phyloP scores from a whole-genome alignment of 2,329 filamentous ascomycete genomes.

The Apiospora sp. region DNA sequence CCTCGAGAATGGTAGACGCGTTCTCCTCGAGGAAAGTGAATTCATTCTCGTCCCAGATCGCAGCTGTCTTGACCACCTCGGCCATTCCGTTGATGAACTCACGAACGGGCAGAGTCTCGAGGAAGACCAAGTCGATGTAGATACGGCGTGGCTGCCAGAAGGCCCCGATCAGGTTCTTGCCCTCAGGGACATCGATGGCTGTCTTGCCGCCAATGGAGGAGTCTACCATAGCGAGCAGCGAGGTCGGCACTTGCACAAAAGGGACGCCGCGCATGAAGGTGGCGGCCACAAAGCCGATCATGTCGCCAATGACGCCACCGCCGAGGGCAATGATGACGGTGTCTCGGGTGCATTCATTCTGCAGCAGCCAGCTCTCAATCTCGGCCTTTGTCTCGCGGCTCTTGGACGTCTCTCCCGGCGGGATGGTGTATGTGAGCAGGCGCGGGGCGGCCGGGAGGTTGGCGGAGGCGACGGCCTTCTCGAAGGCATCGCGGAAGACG shows the following conservation, averaged over 20 bases:
- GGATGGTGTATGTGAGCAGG: slow-evolving; percentile 80
- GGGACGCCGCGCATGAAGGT: slow-evolving; percentile 98
- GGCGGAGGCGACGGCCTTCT: slow-evolving; percentile 48
- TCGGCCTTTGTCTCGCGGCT: slow-evolving; percentile 91
- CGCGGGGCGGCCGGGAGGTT: slow-evolving; percentile 43
- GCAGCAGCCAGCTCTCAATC: slow-evolving; percentile 97
- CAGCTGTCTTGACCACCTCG: slow-evolving; percentile 96
- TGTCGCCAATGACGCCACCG: slow-evolving; percentile 95
- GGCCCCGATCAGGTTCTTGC: slow-evolving; percentile 94
- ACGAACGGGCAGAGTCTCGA: slow-evolving; percentile 87
- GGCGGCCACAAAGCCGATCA: slow-evolving; percentile 96
- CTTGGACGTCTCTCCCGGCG: slow-evolving; percentile 93
- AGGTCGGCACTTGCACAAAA: slow-evolving; percentile 96
- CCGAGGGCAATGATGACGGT: slow-evolving; percentile 94
- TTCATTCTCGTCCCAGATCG: slow-evolving; percentile 91
- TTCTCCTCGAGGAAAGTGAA: slow-evolving; percentile 86
- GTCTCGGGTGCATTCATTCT: slow-evolving; percentile 90
- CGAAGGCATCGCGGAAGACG: slow-evolving; percentile 75
- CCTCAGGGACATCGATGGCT: slow-evolving; percentile 93
- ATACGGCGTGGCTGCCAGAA: slow-evolving; percentile 97
- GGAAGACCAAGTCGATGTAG: slow-evolving; percentile 91
- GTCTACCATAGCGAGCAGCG: slow-evolving; percentile 95
- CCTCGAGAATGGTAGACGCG: slow-evolving; percentile 76
- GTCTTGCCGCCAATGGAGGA: slow-evolving; percentile 99
- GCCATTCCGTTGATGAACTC: slow-evolving; percentile 99